Conservation (phyloP, 2,329 filamentous ascomycete genomes). For the Metarhizium anisopliae region DNA sequence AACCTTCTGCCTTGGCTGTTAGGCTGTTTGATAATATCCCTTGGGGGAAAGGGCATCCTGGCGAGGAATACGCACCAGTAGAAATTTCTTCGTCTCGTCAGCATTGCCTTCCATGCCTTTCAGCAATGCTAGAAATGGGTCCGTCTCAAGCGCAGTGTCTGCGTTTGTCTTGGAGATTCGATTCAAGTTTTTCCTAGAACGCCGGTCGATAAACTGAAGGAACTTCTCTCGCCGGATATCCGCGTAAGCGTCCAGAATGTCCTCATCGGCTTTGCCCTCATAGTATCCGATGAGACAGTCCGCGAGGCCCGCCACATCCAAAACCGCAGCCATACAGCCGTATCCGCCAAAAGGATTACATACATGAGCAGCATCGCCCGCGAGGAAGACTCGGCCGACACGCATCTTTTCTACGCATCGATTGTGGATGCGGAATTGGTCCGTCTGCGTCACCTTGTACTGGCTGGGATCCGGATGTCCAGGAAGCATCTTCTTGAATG, state of each 20-base stretch:
- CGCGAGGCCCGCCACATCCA: slow-evolving; percentile 36
- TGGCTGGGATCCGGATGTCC: slow-evolving; percentile 38
- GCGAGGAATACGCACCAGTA: slow-evolving; percentile 2
- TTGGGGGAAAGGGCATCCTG: not conserved
- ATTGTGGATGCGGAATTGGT: slow-evolving; percentile 40
- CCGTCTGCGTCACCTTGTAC: slow-evolving; percentile 31
- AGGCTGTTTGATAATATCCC: not conserved
- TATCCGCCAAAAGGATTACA: slow-evolving; percentile 44
- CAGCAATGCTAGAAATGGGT: slow-evolving; percentile 6
- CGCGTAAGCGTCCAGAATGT: slow-evolving; percentile 32
- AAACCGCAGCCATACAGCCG: slow-evolving; percentile 39
- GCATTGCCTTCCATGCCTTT: slow-evolving; percentile 5
- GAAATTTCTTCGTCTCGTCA: slow-evolving; percentile 5
- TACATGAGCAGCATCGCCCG: slow-evolving; percentile 43
- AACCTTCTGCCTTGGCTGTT: slow-evolving; percentile 1
- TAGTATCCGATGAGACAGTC: slow-evolving; percentile 36
- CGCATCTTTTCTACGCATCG: slow-evolving; percentile 37
- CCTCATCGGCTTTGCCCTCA: slow-evolving; percentile 25
- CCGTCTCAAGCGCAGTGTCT: slow-evolving; percentile 1
- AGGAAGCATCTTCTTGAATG: slow-evolving; percentile 36
- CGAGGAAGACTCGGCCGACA: slow-evolving; percentile 37
- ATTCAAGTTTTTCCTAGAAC: slow-evolving; percentile 7
- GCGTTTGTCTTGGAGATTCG: slow-evolving; percentile 2
- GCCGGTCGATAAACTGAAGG: slow-evolving; percentile 5
- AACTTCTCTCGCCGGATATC: slow-evolving; percentile 27